A percentile compares a stretch with the other conserved stretches of the same genome.
These are phyloP conservation scores for Onygenales sp. DNA, from an alignment of 2,329 filamentous ascomycete genomes.

Conservation along the genomic window DNA sequence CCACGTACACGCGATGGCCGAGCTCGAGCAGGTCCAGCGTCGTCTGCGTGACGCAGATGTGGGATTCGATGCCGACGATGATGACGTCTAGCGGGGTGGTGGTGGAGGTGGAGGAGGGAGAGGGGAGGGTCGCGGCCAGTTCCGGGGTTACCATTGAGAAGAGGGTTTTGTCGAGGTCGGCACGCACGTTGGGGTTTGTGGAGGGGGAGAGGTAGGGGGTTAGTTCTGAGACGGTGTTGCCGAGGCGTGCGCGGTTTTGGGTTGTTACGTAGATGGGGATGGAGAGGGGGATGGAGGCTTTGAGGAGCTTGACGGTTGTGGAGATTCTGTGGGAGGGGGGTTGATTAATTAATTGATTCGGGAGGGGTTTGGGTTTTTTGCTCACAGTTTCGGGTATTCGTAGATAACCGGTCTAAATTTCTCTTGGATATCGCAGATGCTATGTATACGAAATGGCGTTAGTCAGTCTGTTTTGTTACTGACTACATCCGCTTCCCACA, in stretches of 20 bases:
- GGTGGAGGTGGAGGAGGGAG: no score
- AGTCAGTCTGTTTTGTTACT: background rate
- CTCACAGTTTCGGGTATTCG: constrained; percentile 73
- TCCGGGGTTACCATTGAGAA: constrained; percentile 81
- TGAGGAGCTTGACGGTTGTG: constrained; percentile 60
- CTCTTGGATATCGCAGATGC: constrained; percentile 90
- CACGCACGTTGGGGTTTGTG: constrained; percentile 43
- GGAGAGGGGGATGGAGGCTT: constrained; percentile 40
- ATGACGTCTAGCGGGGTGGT: constrained; percentile 49
- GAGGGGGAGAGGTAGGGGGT: constrained; percentile 38
- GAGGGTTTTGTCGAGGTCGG: constrained; percentile 69
- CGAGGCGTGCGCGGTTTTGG: constrained; percentile 69
- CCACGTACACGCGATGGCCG: constrained; percentile 74
- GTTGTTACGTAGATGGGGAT: constrained; percentile 82
- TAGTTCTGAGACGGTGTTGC: constrained; percentile 70
- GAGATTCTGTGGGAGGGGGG: constrained; percentile 41
- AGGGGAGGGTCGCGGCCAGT: constrained; percentile 37
- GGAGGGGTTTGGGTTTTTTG: background rate
- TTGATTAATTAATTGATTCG: background rate
- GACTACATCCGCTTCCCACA: background rate
- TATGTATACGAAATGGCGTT: constrained; percentile 28
- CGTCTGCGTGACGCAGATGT: constrained; percentile 93
- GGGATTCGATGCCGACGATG: constrained; percentile 83
- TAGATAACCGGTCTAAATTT: constrained; percentile 78
- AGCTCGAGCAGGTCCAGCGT: constrained; percentile 66